Conservation (phyloP, 163 green algal species). For the Scenedesmus sp. region DNA sequence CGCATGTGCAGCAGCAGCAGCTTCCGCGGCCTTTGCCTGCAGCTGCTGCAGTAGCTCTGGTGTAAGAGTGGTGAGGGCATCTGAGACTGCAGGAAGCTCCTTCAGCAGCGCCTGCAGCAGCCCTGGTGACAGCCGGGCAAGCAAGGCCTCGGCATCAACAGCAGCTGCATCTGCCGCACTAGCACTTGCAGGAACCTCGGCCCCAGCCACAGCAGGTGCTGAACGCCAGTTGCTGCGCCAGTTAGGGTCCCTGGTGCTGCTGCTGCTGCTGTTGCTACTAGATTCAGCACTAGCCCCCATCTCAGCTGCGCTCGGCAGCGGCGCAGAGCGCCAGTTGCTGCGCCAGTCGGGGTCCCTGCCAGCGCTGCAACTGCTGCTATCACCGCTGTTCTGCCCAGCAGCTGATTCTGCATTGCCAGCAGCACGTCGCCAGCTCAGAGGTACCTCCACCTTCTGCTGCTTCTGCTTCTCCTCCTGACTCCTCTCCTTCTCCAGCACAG, state of each 20-base stretch:
- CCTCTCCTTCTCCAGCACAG: neutral
- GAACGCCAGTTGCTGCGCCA: constrained; percentile 21
- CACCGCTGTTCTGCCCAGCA: neutral
- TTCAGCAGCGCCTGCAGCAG: neutral
- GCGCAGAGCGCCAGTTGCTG: neutral
- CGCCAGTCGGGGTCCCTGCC: neutral
- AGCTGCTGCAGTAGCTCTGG: constrained; percentile 23
- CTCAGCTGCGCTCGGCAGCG: neutral
- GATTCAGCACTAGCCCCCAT: neutral
- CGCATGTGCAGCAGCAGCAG: constrained; percentile 14
- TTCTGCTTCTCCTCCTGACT: neutral
- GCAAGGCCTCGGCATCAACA: neutral
- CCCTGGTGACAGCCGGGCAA: neutral
- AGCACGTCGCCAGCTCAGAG: neutral
- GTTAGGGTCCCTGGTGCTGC: neutral
- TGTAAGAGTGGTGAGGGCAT: neutral
- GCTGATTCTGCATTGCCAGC: neutral
- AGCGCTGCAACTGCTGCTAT: neutral
- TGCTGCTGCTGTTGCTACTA: neutral
- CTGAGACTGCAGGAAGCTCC: neutral
- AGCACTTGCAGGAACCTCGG: neutral
- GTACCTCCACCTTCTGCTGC: neutral
- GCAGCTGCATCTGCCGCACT: neutral
- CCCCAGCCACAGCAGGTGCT: neutral
- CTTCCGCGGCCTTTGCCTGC: constrained; percentile 33